phyloP scores from a whole-genome alignment of 768 basidiomycete genomes.

The Sarcomyxa edulis region DNA sequence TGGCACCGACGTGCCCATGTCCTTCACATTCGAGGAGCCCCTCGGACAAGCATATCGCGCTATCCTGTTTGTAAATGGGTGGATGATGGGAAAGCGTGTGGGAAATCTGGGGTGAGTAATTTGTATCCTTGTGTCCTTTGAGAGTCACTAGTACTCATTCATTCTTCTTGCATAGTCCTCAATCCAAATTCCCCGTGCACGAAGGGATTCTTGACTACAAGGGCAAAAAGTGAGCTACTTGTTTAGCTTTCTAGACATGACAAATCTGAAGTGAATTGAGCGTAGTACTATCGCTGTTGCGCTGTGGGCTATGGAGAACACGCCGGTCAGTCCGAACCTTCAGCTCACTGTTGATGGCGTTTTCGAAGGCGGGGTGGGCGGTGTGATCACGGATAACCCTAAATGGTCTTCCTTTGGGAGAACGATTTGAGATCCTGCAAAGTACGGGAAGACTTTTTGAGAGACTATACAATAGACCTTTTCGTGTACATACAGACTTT shows the following conservation, averaged over 20 bases:
- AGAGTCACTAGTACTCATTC: conserved; percentile 3
- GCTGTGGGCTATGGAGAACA: conserved; percentile 60
- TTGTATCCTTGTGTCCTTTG: not conserved
- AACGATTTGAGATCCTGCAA: no score
- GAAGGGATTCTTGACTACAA: conserved; percentile 73
- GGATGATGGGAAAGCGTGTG: conserved; percentile 85
- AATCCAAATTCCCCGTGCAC: conserved; percentile 78
- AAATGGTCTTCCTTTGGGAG: conserved; percentile 41
- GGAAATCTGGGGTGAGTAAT: conserved; percentile 61
- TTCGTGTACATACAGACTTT: no score
- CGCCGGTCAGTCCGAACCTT: conserved; percentile 44
- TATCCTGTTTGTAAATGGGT: conserved; percentile 77
- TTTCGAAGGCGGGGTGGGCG: conserved; percentile 64
- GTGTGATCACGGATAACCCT: conserved; percentile 54
- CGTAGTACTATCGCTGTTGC: conserved; percentile 57
- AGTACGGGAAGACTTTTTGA: no score
- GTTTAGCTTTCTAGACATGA: not conserved
- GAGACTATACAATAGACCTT: no score
- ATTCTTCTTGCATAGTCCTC: conserved; percentile 42
- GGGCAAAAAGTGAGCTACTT: conserved; percentile 56
- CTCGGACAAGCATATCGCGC: conserved; percentile 64
- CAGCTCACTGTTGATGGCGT: conserved; percentile 49
- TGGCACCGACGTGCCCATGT: conserved; percentile 63
- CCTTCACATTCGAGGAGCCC: conserved; percentile 63
- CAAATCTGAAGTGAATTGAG: conserved; percentile 1